These are phyloP conservation scores for Xylaria telfairii DNA, from an alignment of 495 filamentous ascomycete genomes.

Conservation along the genomic window DNA sequence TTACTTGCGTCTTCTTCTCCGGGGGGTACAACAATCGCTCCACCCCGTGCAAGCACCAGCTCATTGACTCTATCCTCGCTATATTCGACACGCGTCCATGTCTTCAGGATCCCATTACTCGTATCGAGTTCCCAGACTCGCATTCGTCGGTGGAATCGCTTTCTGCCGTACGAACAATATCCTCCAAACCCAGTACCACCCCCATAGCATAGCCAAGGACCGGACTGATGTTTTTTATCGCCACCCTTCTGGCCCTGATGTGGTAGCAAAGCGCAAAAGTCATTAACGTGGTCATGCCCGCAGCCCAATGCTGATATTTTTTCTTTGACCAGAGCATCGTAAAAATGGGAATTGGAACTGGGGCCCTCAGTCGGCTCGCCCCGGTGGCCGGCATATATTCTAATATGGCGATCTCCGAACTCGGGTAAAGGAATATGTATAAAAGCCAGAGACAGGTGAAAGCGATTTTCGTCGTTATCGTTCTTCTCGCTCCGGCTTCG, in stretches of 20 bases:
- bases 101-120: constrained; percentile 40
- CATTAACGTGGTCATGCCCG: constrained; percentile 50
- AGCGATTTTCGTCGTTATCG: constrained; percentile 30
- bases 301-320: constrained; percentile 43
- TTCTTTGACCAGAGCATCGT: constrained; percentile 45
- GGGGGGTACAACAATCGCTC: too few relatives aligned
- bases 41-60: constrained; percentile 45
- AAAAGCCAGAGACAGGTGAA: constrained; percentile 41
- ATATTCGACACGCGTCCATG: constrained; percentile 51
- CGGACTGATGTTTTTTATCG: too few relatives aligned
- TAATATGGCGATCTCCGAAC: constrained; percentile 39
- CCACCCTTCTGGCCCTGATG: constrained; percentile 1
- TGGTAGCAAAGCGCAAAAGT: constrained; percentile 45
- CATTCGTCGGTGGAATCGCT: constrained; percentile 44
- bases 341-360: constrained; percentile 47
- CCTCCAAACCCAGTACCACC: constrained; percentile 47
- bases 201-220: constrained; percentile 47
- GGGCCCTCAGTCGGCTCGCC: constrained; percentile 45
- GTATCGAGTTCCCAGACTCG: constrained; percentile 48
- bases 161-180: constrained; percentile 43
- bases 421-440: constrained; percentile 44
- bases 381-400: constrained; percentile 39
- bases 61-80: constrained; percentile 45
- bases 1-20: too few relatives aligned
- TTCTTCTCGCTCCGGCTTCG: constrained; percentile 38